Evolutionary conservation across 2,329 filamentous ascomycete genomes (phyloP).

Genomic region (Phoma herbarum): DNA sequence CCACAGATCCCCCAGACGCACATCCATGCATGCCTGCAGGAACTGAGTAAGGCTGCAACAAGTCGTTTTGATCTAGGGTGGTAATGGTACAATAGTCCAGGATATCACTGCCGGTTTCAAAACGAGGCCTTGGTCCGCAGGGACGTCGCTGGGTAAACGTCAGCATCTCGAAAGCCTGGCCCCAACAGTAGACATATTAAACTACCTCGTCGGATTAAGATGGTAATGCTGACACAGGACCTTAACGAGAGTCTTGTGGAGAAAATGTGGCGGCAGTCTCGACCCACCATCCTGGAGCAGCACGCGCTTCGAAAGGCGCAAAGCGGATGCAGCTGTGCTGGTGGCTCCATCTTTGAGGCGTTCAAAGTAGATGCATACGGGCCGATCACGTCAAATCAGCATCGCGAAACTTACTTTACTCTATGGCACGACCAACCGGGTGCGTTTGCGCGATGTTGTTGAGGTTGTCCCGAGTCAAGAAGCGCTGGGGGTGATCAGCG

Average conservation of each 20-base stretch:
- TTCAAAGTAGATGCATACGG: neutral
- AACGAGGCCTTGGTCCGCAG: neutral
- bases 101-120: neutral
- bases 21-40: neutral
- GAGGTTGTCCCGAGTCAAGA: neutral
- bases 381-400: neutral
- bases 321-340: neutral
- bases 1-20: slow-evolving; percentile 4
- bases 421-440: neutral
- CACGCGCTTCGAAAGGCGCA: neutral
- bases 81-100: neutral
- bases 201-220: neutral
- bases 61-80: neutral
- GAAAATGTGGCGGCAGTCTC: neutral
- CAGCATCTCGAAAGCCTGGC: too few species aligned
- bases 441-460: neutral
- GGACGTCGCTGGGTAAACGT: neutral
- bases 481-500: neutral
- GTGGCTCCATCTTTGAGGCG: neutral
- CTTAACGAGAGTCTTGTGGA: neutral
- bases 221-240: neutral
- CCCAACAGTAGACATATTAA: too few species aligned
- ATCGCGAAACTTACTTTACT: neutral
- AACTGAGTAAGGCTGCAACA: neutral
- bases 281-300: neutral